Evolutionary conservation across 208 protist species (phyloP).

Genomic region (Trypanosoma mega): DNA sequence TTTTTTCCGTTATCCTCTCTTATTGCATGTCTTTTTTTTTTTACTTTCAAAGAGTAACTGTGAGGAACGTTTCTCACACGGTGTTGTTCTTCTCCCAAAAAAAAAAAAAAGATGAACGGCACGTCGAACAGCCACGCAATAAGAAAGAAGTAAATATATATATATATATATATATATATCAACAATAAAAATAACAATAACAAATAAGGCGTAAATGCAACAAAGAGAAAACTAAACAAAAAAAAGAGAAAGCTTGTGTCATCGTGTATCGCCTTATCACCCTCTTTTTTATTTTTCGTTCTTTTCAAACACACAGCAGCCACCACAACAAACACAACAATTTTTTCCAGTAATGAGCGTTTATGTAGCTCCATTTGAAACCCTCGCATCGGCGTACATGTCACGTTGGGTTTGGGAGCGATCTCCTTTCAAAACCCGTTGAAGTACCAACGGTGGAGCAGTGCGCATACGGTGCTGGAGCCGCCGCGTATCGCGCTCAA

Average conservation of each 20-base stretch:
- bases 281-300: too few species aligned
- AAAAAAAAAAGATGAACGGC: neutral
- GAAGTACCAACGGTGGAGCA: constrained; percentile 77
- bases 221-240: too few species aligned
- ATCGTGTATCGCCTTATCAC: too few species aligned
- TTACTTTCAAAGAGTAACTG: too few species aligned
- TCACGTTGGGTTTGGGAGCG: constrained; percentile 68
- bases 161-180: neutral
- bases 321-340: too few species aligned
- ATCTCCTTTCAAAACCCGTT: constrained; percentile 75
- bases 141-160: neutral
- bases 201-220: neutral
- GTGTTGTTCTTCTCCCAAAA: too few species aligned
- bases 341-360: too few species aligned
- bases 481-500: constrained; percentile 83
- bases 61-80: too few species aligned
- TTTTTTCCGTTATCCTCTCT: neutral
- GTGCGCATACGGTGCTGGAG: constrained; percentile 89
- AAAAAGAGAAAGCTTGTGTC: too few species aligned
- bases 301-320: too few species aligned
- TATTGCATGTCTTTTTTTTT: neutral
- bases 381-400: constrained; percentile 58
- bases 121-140: neutral
- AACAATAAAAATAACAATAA: constrained; percentile 12
- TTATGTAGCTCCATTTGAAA: neutral